Evolutionary conservation across 2,329 filamentous ascomycete genomes (phyloP), one percentile per base, ranked within the genome.

Genomic region (Venturiaceae sp.): DNA sequence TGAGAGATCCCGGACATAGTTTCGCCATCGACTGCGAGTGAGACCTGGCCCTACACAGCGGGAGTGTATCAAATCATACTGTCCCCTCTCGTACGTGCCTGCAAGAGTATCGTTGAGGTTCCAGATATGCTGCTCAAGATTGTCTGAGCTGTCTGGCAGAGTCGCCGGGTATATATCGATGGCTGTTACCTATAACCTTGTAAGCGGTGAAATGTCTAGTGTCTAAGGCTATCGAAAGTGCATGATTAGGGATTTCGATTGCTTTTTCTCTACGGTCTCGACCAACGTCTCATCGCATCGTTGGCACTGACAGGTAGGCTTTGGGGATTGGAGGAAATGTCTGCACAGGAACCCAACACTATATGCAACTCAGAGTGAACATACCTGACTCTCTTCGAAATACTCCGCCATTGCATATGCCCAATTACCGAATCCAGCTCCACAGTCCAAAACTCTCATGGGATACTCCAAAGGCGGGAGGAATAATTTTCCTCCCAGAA

Each of bases 51-150:
- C 77, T 70, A 90, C 76, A 72, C 87, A 80, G 64, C 85, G 83
- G 64, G 89, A 95, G 66, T 96, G 88, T 55, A 95, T 84, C 57
- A 96, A 75, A 65, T 96, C 88, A 74, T 95, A 96, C 58, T 85
- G 77, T 67, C 84, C 85, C 55, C 82, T 74, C 46, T 80, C 74
- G 66, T 91, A 92, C 0, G 84, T 87, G 66, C 58, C 57, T 11
- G 56, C 52, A n/a, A 74, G 66, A 33, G 65, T 61, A 47, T 73
- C 68, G 63, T 74, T 74, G 26, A 74, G 66, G 50, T 74, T 69
- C 61, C 70, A 71, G 9, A 66, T 63, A 57, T 66, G 65, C 5
- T 69, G 63, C 14, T 63, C 63, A 21, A 74, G 63, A 55, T 74
- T 73, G 4, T 71, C 69, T 6, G 72, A 71, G 14, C 71, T 68